phyloP scores from a whole-genome alignment of 495 filamentous ascomycete genomes.

The Lineolata rhizophorae region DNA sequence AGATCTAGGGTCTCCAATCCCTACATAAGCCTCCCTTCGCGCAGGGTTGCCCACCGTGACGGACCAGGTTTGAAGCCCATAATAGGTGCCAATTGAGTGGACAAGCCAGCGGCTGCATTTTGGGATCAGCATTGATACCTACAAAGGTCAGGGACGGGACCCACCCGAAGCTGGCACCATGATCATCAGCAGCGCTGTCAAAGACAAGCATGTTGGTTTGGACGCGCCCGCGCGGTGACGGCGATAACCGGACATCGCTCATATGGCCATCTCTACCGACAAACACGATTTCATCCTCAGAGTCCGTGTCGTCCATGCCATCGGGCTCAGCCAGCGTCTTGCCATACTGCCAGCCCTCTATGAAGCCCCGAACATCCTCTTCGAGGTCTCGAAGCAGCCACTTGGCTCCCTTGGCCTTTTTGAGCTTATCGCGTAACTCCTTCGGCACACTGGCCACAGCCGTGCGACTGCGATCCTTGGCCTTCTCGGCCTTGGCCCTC shows the following conservation, averaged over 20 bases:
- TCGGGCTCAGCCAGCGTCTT: slow-evolving; percentile 9
- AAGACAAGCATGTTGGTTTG: slow-evolving; percentile 44
- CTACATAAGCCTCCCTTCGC: slow-evolving; percentile 76
- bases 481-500: slow-evolving; percentile 18
- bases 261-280: slow-evolving; percentile 56
- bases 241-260: slow-evolving; percentile 31
- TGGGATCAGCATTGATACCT: slow-evolving; percentile 5
- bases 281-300: slow-evolving; percentile 78
- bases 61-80: slow-evolving; percentile 70
- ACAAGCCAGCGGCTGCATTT: slow-evolving; percentile 66
- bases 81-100: slow-evolving; percentile 80
- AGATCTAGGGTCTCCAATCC: slow-evolving; percentile 27
- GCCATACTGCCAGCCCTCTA: slow-evolving; percentile 15
- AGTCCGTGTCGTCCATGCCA: slow-evolving; percentile 22
- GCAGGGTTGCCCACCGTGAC: slow-evolving; percentile 55
- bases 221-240: slow-evolving; percentile 14
- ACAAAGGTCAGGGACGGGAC: slow-evolving; percentile 15
- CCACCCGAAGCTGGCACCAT: slow-evolving; percentile 61
- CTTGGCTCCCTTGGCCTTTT: slow-evolving; percentile 42
- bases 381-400: slow-evolving; percentile 18
- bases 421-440: slow-evolving; percentile 42
- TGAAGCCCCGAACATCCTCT: slow-evolving; percentile 15
- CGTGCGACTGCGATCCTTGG: slow-evolving; percentile 14
- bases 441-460: slow-evolving; percentile 22
- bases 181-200: slow-evolving; percentile 50